A percentile compares a stretch with the other conserved stretches of the same genome.
Evolutionary conservation across 345 rosid genomes (phyloP).

Genomic region (Syzygium aromaticum): DNA sequence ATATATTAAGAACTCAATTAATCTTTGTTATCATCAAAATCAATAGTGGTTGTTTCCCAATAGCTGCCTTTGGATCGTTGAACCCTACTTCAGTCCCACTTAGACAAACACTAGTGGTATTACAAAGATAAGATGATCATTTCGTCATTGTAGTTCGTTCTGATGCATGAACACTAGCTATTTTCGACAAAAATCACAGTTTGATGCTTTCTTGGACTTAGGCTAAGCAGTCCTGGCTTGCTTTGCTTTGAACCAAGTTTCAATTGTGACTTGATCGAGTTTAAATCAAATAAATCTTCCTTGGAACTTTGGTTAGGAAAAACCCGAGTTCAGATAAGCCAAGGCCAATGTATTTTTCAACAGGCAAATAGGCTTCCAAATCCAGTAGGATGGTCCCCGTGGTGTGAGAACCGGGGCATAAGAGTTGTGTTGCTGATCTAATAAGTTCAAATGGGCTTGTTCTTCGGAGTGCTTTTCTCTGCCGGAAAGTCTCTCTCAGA

Average conservation of each 20-base stretch:
- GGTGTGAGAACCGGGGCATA: background rate
- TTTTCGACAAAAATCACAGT: background rate
- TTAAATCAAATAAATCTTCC: background rate
- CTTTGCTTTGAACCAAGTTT: background rate
- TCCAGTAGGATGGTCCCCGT: background rate
- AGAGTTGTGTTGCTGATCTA: background rate
- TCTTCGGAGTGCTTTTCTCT: background rate
- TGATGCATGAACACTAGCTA: background rate
- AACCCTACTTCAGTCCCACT: background rate
- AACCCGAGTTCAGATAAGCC: background rate
- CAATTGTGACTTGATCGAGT: background rate
- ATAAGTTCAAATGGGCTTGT: background rate
- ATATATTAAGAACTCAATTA: background rate
- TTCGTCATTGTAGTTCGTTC: background rate
- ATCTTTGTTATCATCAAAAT: background rate
- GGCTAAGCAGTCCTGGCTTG: background rate
- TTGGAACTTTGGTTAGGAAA: background rate
- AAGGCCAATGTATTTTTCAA: background rate
- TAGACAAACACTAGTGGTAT: background rate
- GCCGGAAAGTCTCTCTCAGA: slow-evolving; percentile 10
- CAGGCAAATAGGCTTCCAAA: background rate
- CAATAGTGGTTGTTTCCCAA: background rate
- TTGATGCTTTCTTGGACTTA: background rate
- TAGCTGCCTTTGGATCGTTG: background rate
- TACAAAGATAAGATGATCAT: background rate